A percentile compares a stretch with the other conserved stretches of the same genome.
Evolutionary conservation across 768 basidiomycete species (phyloP).

Genomic region (Clavulina sp.): DNA sequence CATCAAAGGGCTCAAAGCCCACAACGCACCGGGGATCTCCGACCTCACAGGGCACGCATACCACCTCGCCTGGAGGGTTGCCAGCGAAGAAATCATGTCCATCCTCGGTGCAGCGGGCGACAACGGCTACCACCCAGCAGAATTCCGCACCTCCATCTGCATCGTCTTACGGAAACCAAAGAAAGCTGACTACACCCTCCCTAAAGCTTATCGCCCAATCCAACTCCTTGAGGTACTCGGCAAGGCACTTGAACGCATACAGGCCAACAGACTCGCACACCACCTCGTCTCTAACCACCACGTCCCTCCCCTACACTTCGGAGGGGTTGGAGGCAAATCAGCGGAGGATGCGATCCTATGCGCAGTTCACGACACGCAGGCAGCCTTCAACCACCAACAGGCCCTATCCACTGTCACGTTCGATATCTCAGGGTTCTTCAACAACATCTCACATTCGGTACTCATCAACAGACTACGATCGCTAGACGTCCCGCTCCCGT

Average conservation of each 20-base stretch:
- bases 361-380: constrained; percentile 12
- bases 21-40: constrained; percentile 9
- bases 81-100: constrained; percentile 1
- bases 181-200: constrained; percentile 10
- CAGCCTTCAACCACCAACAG: constrained; percentile 5
- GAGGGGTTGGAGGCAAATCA: constrained; percentile 10
- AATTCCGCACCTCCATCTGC: constrained; percentile 3
- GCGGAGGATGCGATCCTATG: constrained; percentile 12
- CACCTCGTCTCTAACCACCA: constrained; percentile 14
- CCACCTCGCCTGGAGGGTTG: constrained; percentile 5
- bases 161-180: constrained; percentile 6
- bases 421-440: not conserved
- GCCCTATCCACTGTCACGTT: not conserved
- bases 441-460: not conserved
- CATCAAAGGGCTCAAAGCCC: not conserved
- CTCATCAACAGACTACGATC: not conserved
- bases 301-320: constrained; percentile 15
- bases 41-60: constrained; percentile 3
- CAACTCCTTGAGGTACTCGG: constrained; percentile 18
- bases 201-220: constrained; percentile 5
- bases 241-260: constrained; percentile 19
- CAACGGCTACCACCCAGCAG: constrained; percentile 8
- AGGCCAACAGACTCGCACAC: constrained; percentile 14
- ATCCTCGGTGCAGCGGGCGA: not conserved
- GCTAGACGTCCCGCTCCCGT: not conserved